Evolutionary conservation across 495 filamentous ascomycete genomes (phyloP), one percentile per base, ranked within the genome.

Genomic region (Penicillium canescens): DNA sequence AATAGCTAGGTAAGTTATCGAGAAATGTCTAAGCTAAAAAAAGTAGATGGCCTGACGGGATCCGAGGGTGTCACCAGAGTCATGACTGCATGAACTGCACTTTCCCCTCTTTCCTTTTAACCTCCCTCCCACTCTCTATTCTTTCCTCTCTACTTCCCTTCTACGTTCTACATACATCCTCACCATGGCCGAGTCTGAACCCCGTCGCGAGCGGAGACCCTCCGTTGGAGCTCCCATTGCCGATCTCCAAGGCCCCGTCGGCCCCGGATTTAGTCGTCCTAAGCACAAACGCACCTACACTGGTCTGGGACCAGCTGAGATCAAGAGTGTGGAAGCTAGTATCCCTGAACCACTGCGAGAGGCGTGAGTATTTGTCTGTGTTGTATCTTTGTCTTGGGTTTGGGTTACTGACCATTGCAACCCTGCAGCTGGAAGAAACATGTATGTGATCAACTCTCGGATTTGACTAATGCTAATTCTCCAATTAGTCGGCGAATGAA

Each of bases 271-370:
- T 60, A 79, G 73, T 54, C 80, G 93, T 49, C 94, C 94, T 16
- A 98, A 98, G 75, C 94, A 98, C 76, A 96, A 89, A 78, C 83
- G 94, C 45, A 97, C 92, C 13, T 86, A 87, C 57, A 98, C 94
- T 4, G 94, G 94, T 9, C 92, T 96, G 65, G 92, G 92, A 23
- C 80, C 90, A 21, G 74, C 79, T 3, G 93, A 98, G 61, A 98
- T 96, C 77, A 97, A 96, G 80, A 86, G 67, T 61, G 90, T 97
- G 38, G 94, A 98, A 74, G 91, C 82, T 28, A 84, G 78, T 60
- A 95, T 98, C 64, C 94, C 95, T 43, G 90, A 96, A 66, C 84
- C 86, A 26, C 84, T 96, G 69, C 82, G 95, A 66, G 90, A 86
- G 62, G 88, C 88, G 80, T 89, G 61, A 78, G 83, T 77, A 24